Evolutionary conservation across 2,329 filamentous ascomycete genomes (phyloP).

Genomic region (Aschersonia sp.): DNA sequence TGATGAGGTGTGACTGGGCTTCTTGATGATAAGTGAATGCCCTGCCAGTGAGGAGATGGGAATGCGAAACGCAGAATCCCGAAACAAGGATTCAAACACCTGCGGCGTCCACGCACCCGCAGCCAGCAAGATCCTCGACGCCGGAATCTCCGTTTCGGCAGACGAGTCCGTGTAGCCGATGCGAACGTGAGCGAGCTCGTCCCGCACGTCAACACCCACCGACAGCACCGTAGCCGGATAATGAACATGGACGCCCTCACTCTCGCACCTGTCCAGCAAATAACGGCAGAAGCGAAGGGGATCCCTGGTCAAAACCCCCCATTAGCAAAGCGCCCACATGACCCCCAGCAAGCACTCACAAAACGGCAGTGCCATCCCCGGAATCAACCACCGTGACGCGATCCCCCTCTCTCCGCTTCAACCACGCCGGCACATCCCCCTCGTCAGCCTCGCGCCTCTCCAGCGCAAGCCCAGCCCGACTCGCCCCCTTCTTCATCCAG

Average conservation of each 20-base stretch:
- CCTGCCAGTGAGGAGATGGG: constrained; percentile 46
- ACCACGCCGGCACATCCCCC: constrained; percentile 16
- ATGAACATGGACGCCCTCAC: constrained; percentile 49
- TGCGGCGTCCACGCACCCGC: constrained; percentile 58
- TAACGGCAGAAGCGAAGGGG: constrained; percentile 52
- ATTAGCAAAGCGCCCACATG: too few species aligned
- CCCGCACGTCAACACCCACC: constrained; percentile 33
- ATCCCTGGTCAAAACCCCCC: constrained; percentile 30
- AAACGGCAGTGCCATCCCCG: constrained; percentile 43
- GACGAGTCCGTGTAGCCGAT: constrained; percentile 29
- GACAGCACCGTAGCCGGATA: constrained; percentile 44
- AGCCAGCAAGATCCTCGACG: constrained; percentile 50
- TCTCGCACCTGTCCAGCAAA: constrained; percentile 41
- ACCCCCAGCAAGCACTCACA: constrained; percentile 26
- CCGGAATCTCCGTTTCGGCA: constrained; percentile 39
- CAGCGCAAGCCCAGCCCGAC: constrained; percentile 37
- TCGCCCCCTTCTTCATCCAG: constrained; percentile 54
- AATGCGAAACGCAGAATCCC: constrained; percentile 32
- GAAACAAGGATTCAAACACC: constrained; percentile 54
- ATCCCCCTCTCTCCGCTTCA: constrained; percentile 31
- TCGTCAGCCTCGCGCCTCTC: constrained; percentile 13
- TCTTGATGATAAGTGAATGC: constrained; percentile 54
- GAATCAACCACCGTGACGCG: constrained; percentile 46
- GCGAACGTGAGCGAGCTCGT: constrained; percentile 35
- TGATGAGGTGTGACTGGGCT: constrained; percentile 20